Evolutionary conservation across 257 asterid species (phyloP).

Genomic region (Fraxinus anomala): DNA sequence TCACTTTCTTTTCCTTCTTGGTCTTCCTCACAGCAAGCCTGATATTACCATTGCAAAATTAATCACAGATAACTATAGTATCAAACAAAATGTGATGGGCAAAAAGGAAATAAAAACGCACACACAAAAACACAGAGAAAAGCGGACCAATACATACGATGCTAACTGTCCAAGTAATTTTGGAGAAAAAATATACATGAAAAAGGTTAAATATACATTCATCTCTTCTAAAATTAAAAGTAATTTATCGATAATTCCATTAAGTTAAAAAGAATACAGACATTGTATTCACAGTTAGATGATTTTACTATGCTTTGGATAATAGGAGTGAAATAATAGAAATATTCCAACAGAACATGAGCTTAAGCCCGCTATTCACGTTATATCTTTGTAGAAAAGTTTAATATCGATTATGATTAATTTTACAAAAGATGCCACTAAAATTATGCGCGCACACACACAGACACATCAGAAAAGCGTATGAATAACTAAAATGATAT

Average conservation of each 20-base stretch:
- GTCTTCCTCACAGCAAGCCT: constrained; percentile 38
- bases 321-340: not conserved
- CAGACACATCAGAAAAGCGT: too few relatives aligned
- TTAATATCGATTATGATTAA: not conserved
- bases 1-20: constrained; percentile 49
- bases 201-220: too few relatives aligned
- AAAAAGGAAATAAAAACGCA: not conserved
- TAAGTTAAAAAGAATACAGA: too few relatives aligned
- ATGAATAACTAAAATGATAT: too few relatives aligned
- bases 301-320: too few relatives aligned
- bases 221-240: too few relatives aligned
- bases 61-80: not conserved
- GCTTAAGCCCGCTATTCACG: too few relatives aligned
- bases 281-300: too few relatives aligned
- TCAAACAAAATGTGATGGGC: not conserved
- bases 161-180: not conserved
- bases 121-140: not conserved
- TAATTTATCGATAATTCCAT: too few relatives aligned
- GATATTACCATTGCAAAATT: constrained; percentile 12
- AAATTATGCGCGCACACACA: too few relatives aligned
- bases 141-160: not conserved
- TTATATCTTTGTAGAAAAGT: not conserved
- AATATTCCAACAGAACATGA: not conserved
- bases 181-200: not conserved
- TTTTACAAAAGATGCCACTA: not conserved